Conservation (phyloP, 2,329 filamentous ascomycete species). For the Pyrenophora tritici-repentis region DNA sequence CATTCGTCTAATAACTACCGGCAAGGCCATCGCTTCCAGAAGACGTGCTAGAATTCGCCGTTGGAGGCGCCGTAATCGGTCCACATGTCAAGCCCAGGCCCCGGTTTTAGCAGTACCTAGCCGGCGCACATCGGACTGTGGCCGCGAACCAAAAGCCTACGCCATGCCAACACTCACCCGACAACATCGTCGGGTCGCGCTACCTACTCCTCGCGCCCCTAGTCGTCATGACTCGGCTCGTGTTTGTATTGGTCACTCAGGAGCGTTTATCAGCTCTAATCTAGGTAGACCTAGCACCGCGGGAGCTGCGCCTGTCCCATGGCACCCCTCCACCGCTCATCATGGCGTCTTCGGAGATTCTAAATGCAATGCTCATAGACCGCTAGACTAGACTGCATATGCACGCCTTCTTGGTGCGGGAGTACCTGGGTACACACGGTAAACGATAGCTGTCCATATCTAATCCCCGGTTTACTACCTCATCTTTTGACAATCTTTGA, state of each 20-base stretch:
- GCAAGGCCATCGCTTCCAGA: slow-evolving; percentile 8
- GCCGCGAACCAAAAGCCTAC: slow-evolving; percentile 20
- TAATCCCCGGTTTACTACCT: slow-evolving; percentile 20
- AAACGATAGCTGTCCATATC: slow-evolving; percentile 26
- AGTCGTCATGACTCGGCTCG: slow-evolving; percentile 22
- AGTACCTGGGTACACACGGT: slow-evolving; percentile 26
- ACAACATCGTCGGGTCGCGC: slow-evolving; percentile 3
- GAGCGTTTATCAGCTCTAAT: slow-evolving; percentile 14
- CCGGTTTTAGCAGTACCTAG: slow-evolving; percentile 28
- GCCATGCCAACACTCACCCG: slow-evolving; percentile 18
- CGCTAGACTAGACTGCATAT: slow-evolving; percentile 24
- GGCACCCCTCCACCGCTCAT: slow-evolving; percentile 26
- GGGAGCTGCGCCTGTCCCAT: slow-evolving; percentile 19
- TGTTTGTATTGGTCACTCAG: slow-evolving; percentile 32
- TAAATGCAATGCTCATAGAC: slow-evolving; percentile 13
- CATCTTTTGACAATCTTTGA: slow-evolving; percentile 4
- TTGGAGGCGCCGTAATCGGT: slow-evolving; percentile 25
- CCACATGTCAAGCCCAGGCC: slow-evolving; percentile 12
- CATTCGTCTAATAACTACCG: not conserved
- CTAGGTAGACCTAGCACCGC: slow-evolving; percentile 17
- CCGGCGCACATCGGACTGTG: slow-evolving; percentile 11
- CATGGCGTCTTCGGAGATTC: not conserved
- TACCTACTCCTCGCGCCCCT: slow-evolving; percentile 2
- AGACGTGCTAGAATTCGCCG: slow-evolving; percentile 11
- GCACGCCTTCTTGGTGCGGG: slow-evolving; percentile 20